These are phyloP conservation scores for Gossypium rotundifolium DNA, from an alignment of 345 rosid species.

Conservation along the genomic window DNA sequence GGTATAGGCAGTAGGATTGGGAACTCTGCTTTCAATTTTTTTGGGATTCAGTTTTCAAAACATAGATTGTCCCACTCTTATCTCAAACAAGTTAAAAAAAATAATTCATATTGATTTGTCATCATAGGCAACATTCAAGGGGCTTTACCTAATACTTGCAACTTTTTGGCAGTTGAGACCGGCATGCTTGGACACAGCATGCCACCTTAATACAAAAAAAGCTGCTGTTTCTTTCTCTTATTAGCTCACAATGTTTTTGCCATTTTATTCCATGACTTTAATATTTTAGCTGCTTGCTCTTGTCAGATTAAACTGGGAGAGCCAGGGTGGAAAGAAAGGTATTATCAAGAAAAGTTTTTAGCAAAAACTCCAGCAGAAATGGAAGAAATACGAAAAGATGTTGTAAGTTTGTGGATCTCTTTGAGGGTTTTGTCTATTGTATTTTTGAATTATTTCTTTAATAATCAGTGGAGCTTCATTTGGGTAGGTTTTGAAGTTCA, in stretches of 20 bases:
- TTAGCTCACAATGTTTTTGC: neutral
- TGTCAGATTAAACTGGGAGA: conserved; percentile 53
- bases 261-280: neutral
- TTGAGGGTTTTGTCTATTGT: neutral
- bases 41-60: neutral
- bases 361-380: conserved; percentile 58
- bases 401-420: conserved; percentile 24
- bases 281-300: neutral
- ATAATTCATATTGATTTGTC: neutral
- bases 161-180: neutral
- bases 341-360: conserved; percentile 75
- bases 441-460: neutral
- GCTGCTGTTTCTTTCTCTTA: neutral
- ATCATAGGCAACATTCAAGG: neutral
- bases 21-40: neutral
- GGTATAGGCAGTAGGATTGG: neutral
- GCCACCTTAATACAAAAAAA: neutral
- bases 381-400: conserved; percentile 71
- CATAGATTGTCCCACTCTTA: no score
- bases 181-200: neutral
- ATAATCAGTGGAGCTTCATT: neutral
- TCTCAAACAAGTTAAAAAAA: neutral
- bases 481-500: conserved; percentile 40
- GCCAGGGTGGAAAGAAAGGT: conserved; percentile 94
- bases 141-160: neutral